These are phyloP conservation scores for Teratosphaeria zuluensis DNA, from an alignment of 2,329 filamentous ascomycete species.

Conservation along the genomic window DNA sequence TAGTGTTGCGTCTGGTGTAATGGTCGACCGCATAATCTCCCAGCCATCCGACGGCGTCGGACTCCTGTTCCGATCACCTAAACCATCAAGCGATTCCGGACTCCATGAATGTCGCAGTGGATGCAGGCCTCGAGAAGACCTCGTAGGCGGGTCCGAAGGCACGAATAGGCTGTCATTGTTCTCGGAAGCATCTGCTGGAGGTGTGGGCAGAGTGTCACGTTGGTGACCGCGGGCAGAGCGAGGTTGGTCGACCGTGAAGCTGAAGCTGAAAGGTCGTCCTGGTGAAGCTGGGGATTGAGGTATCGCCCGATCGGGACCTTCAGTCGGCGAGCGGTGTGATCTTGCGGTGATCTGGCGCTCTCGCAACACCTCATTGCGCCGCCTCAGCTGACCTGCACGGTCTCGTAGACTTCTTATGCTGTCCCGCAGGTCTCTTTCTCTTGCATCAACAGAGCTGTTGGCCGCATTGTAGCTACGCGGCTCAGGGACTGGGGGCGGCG, in stretches of 20 bases:
- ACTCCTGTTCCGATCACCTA: slow-evolving; percentile 77
- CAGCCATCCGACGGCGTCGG: slow-evolving; percentile 60
- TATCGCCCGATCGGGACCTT: not conserved
- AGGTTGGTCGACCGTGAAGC: not conserved
- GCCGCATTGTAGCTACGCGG: slow-evolving; percentile 12
- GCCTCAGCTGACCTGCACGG: not conserved
- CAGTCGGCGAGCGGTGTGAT: not conserved
- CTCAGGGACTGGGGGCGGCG: slow-evolving; percentile 18
- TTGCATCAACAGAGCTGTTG: not conserved
- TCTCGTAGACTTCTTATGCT: not conserved
- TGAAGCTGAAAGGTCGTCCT: not conserved
- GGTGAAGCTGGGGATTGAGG: not conserved
- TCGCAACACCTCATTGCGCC: not conserved
- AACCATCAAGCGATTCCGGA: slow-evolving; percentile 49
- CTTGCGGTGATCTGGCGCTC: not conserved
- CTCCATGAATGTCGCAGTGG: slow-evolving; percentile 22
- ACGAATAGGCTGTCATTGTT: slow-evolving; percentile 13
- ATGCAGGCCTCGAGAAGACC: slow-evolving; percentile 12
- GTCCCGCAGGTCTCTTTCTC: not conserved
- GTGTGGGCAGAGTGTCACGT: slow-evolving; percentile 3
- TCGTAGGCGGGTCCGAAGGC: slow-evolving; percentile 4
- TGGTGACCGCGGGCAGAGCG: not conserved
- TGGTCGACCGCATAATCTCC: slow-evolving; percentile 70
- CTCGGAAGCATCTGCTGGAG: slow-evolving; percentile 7
- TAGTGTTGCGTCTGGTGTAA: slow-evolving; percentile 71